Percentiles rank a stretch among this genome's conserved stretches.
These are phyloP conservation scores for Nemania serpens DNA, from an alignment of 2,329 filamentous ascomycete species.

Conservation along the genomic window DNA sequence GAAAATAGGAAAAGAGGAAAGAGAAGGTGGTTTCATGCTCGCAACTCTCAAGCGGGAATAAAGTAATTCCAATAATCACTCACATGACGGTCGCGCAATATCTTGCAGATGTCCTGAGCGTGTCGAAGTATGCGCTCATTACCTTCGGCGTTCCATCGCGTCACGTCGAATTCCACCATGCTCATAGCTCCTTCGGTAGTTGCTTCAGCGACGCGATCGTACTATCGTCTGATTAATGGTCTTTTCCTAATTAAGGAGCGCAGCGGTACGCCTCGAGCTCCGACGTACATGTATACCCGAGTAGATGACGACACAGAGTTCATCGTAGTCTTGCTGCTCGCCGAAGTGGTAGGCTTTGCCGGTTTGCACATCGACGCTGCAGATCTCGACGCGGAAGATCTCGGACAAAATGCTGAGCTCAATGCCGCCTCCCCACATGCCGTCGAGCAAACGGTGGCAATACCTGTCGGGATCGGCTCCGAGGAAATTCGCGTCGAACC, in stretches of 20 bases:
- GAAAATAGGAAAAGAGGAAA: too few relatives aligned
- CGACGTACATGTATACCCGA: slow-evolving; percentile 27
- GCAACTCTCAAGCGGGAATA: not conserved
- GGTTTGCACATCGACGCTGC: slow-evolving; percentile 26
- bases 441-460: slow-evolving; percentile 78
- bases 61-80: not conserved
- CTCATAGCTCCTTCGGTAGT: slow-evolving; percentile 62
- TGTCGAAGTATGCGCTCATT: slow-evolving; percentile 70
- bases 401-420: slow-evolving; percentile 80
- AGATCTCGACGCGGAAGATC: slow-evolving; percentile 29
- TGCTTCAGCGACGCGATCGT: slow-evolving; percentile 72
- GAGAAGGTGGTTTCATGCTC: not conserved
- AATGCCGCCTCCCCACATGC: slow-evolving; percentile 90
- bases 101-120: slow-evolving; percentile 66
- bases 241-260: too few relatives aligned
- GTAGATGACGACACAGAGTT: slow-evolving; percentile 29
- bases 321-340: slow-evolving; percentile 23
- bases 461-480: slow-evolving; percentile 76
- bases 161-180: slow-evolving; percentile 71
- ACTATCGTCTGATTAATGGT: slow-evolving; percentile 14
- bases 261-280: not conserved
- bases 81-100: slow-evolving; percentile 66
- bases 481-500: slow-evolving; percentile 77
- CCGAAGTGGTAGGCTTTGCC: slow-evolving; percentile 28
- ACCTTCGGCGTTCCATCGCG: slow-evolving; percentile 58